Evolutionary conservation across 2,329 filamentous ascomycete genomes (phyloP).

Genomic region (Diaporthe citri): DNA sequence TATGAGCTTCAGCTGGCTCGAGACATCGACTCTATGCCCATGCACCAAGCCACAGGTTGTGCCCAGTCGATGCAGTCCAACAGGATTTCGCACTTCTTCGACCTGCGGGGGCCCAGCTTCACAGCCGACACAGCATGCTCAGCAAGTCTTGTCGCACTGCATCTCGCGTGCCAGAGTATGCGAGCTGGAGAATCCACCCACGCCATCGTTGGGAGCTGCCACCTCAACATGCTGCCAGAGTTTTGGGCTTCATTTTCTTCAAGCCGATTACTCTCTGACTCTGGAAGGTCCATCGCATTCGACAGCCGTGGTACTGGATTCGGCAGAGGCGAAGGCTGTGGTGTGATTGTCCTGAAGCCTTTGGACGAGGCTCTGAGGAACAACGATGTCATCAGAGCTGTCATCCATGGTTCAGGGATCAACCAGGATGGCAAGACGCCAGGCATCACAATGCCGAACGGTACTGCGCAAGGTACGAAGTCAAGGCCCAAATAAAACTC

Average conservation of each 20-base stretch:
- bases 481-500: not conserved
- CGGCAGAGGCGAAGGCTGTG: conserved; percentile 71
- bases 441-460: conserved; percentile 69
- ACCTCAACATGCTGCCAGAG: conserved; percentile 62
- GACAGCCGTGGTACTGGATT: conserved; percentile 68
- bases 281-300: conserved; percentile 65
- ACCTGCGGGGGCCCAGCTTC: conserved; percentile 65
- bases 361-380: conserved; percentile 39
- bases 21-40: conserved; percentile 57
- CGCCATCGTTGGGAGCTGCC: conserved; percentile 62
- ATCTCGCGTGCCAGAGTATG: conserved; percentile 63
- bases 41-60: conserved; percentile 65
- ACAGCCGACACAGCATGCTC: conserved; percentile 67
- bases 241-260: conserved; percentile 53
- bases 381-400: conserved; percentile 65
- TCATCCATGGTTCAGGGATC: conserved; percentile 63
- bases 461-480: conserved; percentile 58
- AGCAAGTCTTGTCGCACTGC: conserved; percentile 62
- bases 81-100: conserved; percentile 67
- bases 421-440: conserved; percentile 70
- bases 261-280: conserved; percentile 60
- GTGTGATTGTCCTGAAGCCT: conserved; percentile 67
- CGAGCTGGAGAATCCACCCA: conserved; percentile 58
- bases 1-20: conserved; percentile 60
- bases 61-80: conserved; percentile 67